Evolutionary conservation across 2,329 filamentous ascomycete genomes (phyloP).

Genomic region (Penicillium aurantiogriseum): DNA sequence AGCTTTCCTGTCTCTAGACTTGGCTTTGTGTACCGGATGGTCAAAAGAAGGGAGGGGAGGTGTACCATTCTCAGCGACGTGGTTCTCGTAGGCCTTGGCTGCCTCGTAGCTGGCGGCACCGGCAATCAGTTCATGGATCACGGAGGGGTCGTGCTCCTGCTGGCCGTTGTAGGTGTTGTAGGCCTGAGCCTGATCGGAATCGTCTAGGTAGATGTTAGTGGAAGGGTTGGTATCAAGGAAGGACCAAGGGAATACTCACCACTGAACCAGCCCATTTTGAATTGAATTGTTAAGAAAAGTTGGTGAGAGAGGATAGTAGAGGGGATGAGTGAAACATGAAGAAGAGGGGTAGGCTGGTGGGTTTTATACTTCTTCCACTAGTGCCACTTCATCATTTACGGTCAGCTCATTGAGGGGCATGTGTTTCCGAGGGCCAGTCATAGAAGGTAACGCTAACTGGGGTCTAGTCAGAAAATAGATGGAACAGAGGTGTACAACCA

Average conservation of each 20-base stretch:
- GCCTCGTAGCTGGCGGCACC: slow-evolving; percentile 75
- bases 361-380: slow-evolving; percentile 2
- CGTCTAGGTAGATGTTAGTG: slow-evolving; percentile 17
- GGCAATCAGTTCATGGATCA: slow-evolving; percentile 72
- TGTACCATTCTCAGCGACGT: slow-evolving; percentile 66
- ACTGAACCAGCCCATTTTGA: slow-evolving; percentile 28
- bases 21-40: too few relatives aligned
- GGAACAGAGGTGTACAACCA: neutral
- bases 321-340: neutral
- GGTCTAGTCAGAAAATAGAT: neutral
- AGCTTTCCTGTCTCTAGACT: too few relatives aligned
- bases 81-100: slow-evolving; percentile 76
- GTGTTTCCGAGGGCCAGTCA: neutral
- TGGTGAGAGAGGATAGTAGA: neutral
- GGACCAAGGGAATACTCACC: slow-evolving; percentile 32
- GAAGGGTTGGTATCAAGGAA: slow-evolving; percentile 39
- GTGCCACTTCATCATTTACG: neutral
- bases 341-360: neutral
- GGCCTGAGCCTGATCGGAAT: slow-evolving; percentile 53
- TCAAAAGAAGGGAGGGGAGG: too few relatives aligned
- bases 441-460: neutral
- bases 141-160: slow-evolving; percentile 56
- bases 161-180: slow-evolving; percentile 31
- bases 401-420: slow-evolving; percentile 1
- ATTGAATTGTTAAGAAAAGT: neutral